A percentile compares a stretch with the other conserved stretches of the same genome.
phyloP scores from a whole-genome alignment of 257 asterid genomes.

The Datura wrightii region DNA sequence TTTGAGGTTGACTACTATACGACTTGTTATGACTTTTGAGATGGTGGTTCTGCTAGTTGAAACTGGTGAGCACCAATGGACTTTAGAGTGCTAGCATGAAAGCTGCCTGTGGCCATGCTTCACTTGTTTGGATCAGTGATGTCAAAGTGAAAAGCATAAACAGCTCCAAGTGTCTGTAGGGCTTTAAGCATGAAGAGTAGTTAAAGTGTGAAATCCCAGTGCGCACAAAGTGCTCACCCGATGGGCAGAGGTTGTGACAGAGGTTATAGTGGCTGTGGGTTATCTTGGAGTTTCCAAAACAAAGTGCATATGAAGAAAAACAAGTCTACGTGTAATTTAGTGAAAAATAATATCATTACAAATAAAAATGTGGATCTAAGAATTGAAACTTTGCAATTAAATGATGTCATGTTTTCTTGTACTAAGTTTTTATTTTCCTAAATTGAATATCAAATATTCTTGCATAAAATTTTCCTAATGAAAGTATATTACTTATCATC shows the following conservation, averaged over 20 bases:
- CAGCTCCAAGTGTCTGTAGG: neutral
- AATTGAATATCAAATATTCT: neutral
- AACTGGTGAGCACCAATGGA: neutral
- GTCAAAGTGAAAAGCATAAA: slow-evolving; percentile 9
- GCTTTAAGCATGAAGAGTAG: neutral
- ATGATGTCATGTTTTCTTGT: neutral
- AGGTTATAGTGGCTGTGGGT: no score
- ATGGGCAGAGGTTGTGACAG: no score
- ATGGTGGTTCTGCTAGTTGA: slow-evolving; percentile 8
- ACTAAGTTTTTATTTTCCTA: neutral
- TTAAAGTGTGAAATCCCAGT: neutral
- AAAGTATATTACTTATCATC: neutral
- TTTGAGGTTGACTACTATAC: neutral
- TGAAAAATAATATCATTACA: neutral
- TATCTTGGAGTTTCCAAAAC: no score
- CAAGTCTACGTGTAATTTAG: neutral
- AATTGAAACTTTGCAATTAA: neutral
- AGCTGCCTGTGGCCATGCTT: neutral
- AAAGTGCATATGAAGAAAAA: neutral
- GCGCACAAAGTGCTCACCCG: no score
- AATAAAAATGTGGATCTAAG: neutral
- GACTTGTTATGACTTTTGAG: neutral
- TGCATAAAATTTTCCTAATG: neutral
- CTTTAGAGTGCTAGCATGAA: neutral
- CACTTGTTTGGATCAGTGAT: slow-evolving; percentile 17